A percentile compares a stretch with the other conserved stretches of the same genome.
These are phyloP conservation scores for Magnaporthales sp. DNA, from an alignment of 2,329 filamentous ascomycete species.

Conservation along the genomic window DNA sequence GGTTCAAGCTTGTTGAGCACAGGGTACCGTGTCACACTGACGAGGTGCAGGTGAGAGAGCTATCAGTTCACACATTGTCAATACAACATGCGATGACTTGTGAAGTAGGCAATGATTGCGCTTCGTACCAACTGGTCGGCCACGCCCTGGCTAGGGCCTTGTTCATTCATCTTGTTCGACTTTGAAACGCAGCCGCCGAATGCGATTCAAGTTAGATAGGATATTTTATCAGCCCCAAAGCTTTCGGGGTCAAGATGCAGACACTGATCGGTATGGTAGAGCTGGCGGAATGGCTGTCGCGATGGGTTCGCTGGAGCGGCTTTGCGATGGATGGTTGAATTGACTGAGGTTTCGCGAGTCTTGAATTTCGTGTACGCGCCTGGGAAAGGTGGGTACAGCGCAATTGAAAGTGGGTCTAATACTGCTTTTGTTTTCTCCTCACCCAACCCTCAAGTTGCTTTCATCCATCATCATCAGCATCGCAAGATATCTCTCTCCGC, in stretches of 20 bases:
- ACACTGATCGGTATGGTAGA: background rate
- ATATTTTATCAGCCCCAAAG: background rate
- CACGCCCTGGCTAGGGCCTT: slow-evolving; percentile 6
- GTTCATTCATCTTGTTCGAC: slow-evolving; percentile 3
- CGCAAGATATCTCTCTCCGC: background rate
- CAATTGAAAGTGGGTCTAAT: background rate
- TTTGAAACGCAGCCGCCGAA: background rate
- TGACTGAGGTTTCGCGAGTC: slow-evolving; percentile 1
- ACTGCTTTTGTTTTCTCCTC: background rate
- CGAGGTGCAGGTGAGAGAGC: slow-evolving; percentile 83
- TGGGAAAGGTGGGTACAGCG: background rate
- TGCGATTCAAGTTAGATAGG: background rate
- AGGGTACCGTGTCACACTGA: slow-evolving; percentile 78
- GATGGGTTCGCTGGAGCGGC: background rate
- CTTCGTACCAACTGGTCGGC: slow-evolving; percentile 2
- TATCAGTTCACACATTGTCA: slow-evolving; percentile 23
- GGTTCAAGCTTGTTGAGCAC: slow-evolving; percentile 61
- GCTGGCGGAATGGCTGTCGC: background rate
- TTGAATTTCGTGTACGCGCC: slow-evolving; percentile 2
- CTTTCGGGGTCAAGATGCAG: background rate
- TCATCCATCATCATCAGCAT: background rate
- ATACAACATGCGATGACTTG: background rate
- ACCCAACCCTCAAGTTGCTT: too few species aligned
- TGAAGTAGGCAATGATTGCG: background rate
- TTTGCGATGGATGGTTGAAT: slow-evolving; percentile 1